Conservation (phyloP, 768 basidiomycete genomes). For the Jaapia argillacea region DNA sequence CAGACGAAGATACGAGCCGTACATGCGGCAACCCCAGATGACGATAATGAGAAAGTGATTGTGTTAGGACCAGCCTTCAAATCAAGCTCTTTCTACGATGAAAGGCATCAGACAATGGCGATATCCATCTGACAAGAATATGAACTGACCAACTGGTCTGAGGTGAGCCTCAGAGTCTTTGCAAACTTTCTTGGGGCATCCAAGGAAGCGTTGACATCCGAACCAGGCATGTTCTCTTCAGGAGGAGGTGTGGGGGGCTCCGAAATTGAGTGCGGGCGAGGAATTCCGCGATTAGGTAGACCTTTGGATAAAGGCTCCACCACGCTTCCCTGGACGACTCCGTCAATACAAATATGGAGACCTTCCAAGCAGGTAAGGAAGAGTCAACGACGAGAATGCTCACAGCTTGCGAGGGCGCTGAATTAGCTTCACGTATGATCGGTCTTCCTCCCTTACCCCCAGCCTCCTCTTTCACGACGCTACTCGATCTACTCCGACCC, state of each 20-base stretch:
- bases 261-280: background rate
- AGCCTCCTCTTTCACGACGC: background rate
- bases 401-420: background rate
- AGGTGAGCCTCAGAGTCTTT: slow-evolving; percentile 88
- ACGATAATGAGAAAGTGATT: slow-evolving; percentile 87
- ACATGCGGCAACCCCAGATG: slow-evolving; percentile 73
- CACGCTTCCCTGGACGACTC: too few species aligned
- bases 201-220: background rate
- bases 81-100: slow-evolving; percentile 65
- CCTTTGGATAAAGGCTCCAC: too few species aligned
- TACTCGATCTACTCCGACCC: background rate
- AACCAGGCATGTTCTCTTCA: background rate
- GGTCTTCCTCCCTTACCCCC: background rate
- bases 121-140: background rate
- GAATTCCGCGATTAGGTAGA: background rate
- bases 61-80: slow-evolving; percentile 83
- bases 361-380: too few species aligned
- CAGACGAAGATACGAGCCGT: slow-evolving; percentile 92
- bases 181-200: slow-evolving; percentile 65
- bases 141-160: slow-evolving; percentile 80
- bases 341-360: too few species aligned
- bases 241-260: background rate
- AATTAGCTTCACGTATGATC: background rate
- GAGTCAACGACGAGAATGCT: too few species aligned
- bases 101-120: background rate